These are phyloP conservation scores for Starmerella ratchasimensis DNA, from an alignment of 805 yeast species.

Conservation along the genomic window DNA sequence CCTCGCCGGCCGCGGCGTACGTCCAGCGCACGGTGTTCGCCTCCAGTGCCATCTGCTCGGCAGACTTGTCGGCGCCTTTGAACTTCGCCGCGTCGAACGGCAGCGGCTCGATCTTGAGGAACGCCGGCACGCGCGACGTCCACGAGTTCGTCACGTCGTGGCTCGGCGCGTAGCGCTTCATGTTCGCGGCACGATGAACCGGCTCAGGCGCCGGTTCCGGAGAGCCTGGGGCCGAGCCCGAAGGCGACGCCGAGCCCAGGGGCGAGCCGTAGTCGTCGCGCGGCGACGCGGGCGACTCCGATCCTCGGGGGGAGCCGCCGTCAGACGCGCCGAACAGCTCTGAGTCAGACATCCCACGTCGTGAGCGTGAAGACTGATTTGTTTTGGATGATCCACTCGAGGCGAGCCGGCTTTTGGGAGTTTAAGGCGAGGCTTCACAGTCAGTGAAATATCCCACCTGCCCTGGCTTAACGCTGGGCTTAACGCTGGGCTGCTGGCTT, in stretches of 20 bases:
- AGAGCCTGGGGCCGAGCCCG: slow-evolving; percentile 5
- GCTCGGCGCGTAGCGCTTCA: slow-evolving; percentile 20
- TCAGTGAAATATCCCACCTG: too few species aligned
- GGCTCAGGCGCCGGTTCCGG: slow-evolving; percentile 10
- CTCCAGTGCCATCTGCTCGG: slow-evolving; percentile 32
- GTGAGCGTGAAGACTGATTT: too few species aligned
- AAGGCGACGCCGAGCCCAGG: background rate
- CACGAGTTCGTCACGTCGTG: slow-evolving; percentile 13
- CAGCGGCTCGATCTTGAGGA: slow-evolving; percentile 64
- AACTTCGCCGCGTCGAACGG: slow-evolving; percentile 48
- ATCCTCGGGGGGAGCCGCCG: too few species aligned
- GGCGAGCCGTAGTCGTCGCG: slow-evolving; percentile 7
- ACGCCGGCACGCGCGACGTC: slow-evolving; percentile 55
- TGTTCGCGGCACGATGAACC: slow-evolving; percentile 8
- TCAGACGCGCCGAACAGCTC: slow-evolving; percentile 17
- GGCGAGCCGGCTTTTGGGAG: too few species aligned
- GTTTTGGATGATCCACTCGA: too few species aligned
- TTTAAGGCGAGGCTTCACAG: too few species aligned
- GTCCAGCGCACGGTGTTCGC: slow-evolving; percentile 92
- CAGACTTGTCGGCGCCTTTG: slow-evolving; percentile 21
- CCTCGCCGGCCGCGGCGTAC: slow-evolving; percentile 43
- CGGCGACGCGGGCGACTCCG: slow-evolving; percentile 2
- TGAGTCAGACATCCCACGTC: slow-evolving; percentile 12
- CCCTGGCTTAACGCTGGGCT: too few species aligned
- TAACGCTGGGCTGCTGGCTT: too few species aligned